Conservation (phyloP, 495 filamentous ascomycete species). For the Penicillium herquei region DNA sequence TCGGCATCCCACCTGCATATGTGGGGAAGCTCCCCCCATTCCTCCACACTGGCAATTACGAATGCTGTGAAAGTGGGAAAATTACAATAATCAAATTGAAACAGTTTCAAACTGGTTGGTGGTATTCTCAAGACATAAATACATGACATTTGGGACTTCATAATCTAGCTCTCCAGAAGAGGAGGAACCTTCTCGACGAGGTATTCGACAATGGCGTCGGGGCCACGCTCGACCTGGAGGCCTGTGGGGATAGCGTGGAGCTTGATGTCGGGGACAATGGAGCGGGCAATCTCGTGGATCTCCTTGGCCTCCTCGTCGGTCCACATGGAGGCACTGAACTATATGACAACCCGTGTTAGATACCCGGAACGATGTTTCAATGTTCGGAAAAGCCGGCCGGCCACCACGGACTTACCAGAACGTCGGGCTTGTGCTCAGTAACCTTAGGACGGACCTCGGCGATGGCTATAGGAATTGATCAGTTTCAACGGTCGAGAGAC, state of each 20-base stretch:
- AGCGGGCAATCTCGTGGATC: slow-evolving; percentile 55
- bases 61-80: background rate
- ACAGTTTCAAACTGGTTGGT: slow-evolving; percentile 1
- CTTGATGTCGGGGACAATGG: slow-evolving; percentile 51
- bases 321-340: slow-evolving; percentile 73
- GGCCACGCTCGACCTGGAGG: slow-evolving; percentile 61
- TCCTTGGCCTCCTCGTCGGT: slow-evolving; percentile 53
- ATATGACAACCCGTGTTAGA: slow-evolving; percentile 6
- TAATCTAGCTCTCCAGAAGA: slow-evolving; percentile 42
- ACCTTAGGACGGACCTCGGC: slow-evolving; percentile 53
- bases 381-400: slow-evolving; percentile 12
- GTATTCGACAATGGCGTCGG: slow-evolving; percentile 65
- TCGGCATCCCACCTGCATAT: too few species aligned
- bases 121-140: background rate
- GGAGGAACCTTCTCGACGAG: slow-evolving; percentile 56
- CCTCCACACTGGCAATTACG: too few species aligned
- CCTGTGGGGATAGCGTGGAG: slow-evolving; percentile 62
- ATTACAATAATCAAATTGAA: background rate
- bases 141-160: background rate
- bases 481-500: background rate
- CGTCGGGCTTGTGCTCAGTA: slow-evolving; percentile 47
- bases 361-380: background rate
- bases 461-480: slow-evolving; percentile 32
- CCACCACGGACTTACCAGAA: slow-evolving; percentile 38
- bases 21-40: too few species aligned